phyloP scores from a whole-genome alignment of 2,329 filamentous ascomycete species.

The Conoideocrella luteorostrata region DNA sequence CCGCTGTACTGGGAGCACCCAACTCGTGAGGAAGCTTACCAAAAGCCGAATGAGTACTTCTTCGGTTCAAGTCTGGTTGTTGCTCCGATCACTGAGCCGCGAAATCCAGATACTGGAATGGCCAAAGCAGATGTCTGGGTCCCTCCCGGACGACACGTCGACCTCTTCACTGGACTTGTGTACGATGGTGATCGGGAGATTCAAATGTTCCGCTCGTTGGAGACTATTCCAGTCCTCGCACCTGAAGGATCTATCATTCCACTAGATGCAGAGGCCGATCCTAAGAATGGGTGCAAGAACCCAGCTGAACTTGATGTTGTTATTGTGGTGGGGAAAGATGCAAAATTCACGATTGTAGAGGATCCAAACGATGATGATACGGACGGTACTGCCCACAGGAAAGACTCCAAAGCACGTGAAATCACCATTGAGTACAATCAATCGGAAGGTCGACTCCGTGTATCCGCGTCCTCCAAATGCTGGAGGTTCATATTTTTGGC shows the following conservation, averaged over 20 bases:
- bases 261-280: slow-evolving; percentile 1
- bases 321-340: slow-evolving; percentile 5
- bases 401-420: neutral
- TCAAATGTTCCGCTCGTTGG: slow-evolving; percentile 41
- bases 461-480: slow-evolving; percentile 4
- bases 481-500: slow-evolving; percentile 6
- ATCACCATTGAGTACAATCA: slow-evolving; percentile 2
- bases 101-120: slow-evolving; percentile 37
- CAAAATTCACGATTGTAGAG: slow-evolving; percentile 4
- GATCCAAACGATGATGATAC: slow-evolving; percentile 2
- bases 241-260: slow-evolving; percentile 9
- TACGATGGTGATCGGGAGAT: slow-evolving; percentile 52
- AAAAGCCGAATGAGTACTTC: slow-evolving; percentile 49
- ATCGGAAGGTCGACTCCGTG: neutral
- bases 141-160: slow-evolving; percentile 46
- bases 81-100: slow-evolving; percentile 46
- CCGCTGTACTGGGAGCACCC: slow-evolving; percentile 58
- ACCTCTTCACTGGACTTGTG: slow-evolving; percentile 50
- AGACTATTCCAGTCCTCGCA: slow-evolving; percentile 38
- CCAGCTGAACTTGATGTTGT: slow-evolving; percentile 1
- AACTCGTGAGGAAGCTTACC: slow-evolving; percentile 44
- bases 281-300: slow-evolving; percentile 7
- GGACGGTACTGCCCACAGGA: neutral
- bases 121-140: slow-evolving; percentile 48
- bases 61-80: slow-evolving; percentile 53